These are phyloP conservation scores for Scheffersomyces ergatensis DNA, from an alignment of 805 yeast species.

Conservation along the genomic window DNA sequence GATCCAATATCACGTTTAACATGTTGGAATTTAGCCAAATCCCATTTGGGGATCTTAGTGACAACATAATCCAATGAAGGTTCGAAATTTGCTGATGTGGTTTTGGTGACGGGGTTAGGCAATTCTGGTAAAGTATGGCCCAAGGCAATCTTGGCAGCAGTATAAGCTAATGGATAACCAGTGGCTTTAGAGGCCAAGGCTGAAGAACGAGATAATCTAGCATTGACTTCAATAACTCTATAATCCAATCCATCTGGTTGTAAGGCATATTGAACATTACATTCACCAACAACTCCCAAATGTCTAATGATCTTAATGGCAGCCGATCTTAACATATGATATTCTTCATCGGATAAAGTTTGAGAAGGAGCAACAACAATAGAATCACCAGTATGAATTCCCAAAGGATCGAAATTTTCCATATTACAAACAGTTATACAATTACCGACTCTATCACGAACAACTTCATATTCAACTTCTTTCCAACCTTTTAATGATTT, in stretches of 20 bases:
- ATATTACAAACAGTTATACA: slow-evolving; percentile 98
- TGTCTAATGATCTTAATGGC: slow-evolving; percentile 97
- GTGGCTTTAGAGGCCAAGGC: slow-evolving; percentile 99
- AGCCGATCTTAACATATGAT: slow-evolving; percentile 95
- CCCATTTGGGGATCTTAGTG: slow-evolving; percentile 98
- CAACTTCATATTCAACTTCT: slow-evolving; percentile 98
- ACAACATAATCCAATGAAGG: slow-evolving; percentile 97
- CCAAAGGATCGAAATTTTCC: slow-evolving; percentile 98
- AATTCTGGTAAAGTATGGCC: slow-evolving; percentile 94
- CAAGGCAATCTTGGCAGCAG: slow-evolving; percentile 95
- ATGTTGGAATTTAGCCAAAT: slow-evolving; percentile 89
- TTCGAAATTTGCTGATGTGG: slow-evolving; percentile 94
- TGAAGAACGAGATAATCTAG: slow-evolving; percentile 93
- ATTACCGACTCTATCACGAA: slow-evolving; percentile 92
- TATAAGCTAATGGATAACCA: slow-evolving; percentile 97
- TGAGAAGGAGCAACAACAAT: slow-evolving; percentile 99
- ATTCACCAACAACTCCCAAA: slow-evolving; percentile 98
- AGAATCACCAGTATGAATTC: slow-evolving; percentile 98
- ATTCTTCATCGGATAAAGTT: slow-evolving; percentile 94
- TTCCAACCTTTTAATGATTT: slow-evolving; percentile 98
- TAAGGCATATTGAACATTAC: slow-evolving; percentile 95
- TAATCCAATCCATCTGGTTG: slow-evolving; percentile 95
- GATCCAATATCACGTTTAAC: slow-evolving; percentile 93
- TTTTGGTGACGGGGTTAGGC: slow-evolving; percentile 94
- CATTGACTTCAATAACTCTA: slow-evolving; percentile 96